phyloP scores from a whole-genome alignment of 2,329 filamentous ascomycete genomes.

The Venturia pyrina region DNA sequence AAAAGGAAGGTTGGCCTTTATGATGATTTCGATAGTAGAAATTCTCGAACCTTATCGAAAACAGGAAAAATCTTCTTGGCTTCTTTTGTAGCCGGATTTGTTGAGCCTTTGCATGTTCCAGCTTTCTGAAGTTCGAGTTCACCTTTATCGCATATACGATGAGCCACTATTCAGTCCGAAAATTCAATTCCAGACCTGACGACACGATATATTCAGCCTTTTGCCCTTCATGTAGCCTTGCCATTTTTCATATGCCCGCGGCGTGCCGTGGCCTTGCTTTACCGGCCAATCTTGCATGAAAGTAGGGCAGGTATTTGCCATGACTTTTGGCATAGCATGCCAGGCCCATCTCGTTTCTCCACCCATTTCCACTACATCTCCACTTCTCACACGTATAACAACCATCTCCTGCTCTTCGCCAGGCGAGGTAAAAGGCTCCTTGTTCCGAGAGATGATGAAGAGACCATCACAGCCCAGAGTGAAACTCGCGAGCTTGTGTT shows the following conservation, averaged over 20 bases:
- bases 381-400: slow-evolving; percentile 63
- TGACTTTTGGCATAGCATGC: slow-evolving; percentile 87
- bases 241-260: slow-evolving; percentile 52
- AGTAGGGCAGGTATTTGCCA: slow-evolving; percentile 67
- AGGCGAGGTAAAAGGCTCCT: neutral
- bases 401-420: neutral
- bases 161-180: neutral
- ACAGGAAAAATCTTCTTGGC: too few species aligned
- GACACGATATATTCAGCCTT: slow-evolving; percentile 82
- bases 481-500: slow-evolving; percentile 70
- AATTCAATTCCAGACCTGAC: slow-evolving; percentile 62
- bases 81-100: too few species aligned
- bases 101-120: too few species aligned
- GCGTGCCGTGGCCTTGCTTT: slow-evolving; percentile 18
- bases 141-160: too few species aligned
- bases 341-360: slow-evolving; percentile 75
- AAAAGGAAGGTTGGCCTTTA: too few species aligned
- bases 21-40: too few species aligned
- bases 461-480: slow-evolving; percentile 85
- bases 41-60: too few species aligned
- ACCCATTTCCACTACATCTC: slow-evolving; percentile 86
- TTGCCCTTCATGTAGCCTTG: slow-evolving; percentile 81
- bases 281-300: slow-evolving; percentile 67
- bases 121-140: too few species aligned
- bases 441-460: slow-evolving; percentile 65